phyloP scores from a whole-genome alignment of 208 protist species.

The Crithidia bombi region DNA sequence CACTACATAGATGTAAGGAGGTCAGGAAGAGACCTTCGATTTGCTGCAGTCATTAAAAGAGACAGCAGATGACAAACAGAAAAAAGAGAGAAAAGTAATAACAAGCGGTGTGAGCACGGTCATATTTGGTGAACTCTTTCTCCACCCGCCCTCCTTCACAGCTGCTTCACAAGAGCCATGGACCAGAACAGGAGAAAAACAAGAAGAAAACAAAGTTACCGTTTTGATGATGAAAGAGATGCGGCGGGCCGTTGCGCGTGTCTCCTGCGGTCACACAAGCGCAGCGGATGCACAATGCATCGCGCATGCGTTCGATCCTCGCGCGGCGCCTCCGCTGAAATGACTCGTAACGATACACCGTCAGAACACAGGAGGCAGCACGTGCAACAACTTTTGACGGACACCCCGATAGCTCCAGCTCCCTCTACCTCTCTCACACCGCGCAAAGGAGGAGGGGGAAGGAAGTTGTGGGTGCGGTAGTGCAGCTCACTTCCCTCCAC shows the following conservation, averaged over 20 bases:
- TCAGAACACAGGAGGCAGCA: background rate
- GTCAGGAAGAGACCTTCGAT: background rate
- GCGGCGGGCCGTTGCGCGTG: background rate
- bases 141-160: background rate
- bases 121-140: background rate
- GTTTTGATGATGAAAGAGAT: slow-evolving; percentile 3
- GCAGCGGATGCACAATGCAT: too few species aligned
- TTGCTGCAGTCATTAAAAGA: background rate
- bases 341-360: background rate
- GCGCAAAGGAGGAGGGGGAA: background rate
- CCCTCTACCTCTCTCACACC: too few species aligned
- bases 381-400: slow-evolving; percentile 7
- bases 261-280: too few species aligned
- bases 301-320: background rate
- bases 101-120: background rate
- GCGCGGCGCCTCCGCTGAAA: background rate
- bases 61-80: background rate
- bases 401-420: background rate
- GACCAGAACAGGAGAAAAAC: background rate
- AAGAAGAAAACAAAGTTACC: background rate
- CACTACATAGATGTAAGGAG: background rate
- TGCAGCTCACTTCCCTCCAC: background rate
- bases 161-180: background rate
- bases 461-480: background rate
- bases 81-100: slow-evolving; percentile 2